Percentiles rank a stretch among this genome's conserved stretches.
phyloP scores from a whole-genome alignment of 352 stramenopile genomes.

The Pythium dissotocum region DNA sequence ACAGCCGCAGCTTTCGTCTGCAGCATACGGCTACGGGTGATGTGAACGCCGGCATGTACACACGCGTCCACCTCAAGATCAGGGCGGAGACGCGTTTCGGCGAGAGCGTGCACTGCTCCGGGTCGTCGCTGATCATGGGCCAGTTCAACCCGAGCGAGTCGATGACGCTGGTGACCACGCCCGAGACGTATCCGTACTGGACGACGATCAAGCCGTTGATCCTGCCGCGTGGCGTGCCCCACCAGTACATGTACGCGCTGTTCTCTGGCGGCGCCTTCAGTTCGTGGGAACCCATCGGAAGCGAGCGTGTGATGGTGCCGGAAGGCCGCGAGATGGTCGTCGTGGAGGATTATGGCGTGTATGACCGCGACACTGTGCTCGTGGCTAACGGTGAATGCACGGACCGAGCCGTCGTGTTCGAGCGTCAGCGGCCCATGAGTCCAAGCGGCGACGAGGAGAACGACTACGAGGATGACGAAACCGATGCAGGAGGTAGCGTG shows the following conservation, averaged over 20 bases:
- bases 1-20: slow-evolving; percentile 23
- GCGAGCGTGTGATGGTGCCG: slow-evolving; percentile 68
- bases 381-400: slow-evolving; percentile 53
- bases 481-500: slow-evolving; percentile 3
- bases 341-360: slow-evolving; percentile 72
- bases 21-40: slow-evolving; percentile 37
- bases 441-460: slow-evolving; percentile 22
- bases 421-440: slow-evolving; percentile 34
- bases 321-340: slow-evolving; percentile 83
- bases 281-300: slow-evolving; percentile 78
- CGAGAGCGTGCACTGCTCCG: slow-evolving; percentile 77
- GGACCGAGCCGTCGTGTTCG: slow-evolving; percentile 67
- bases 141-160: slow-evolving; percentile 88
- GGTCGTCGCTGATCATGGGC: slow-evolving; percentile 84
- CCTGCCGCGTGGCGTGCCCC: slow-evolving; percentile 75
- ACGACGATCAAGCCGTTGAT: slow-evolving; percentile 93
- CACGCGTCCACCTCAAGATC: slow-evolving; percentile 72
- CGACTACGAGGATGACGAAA: slow-evolving; percentile 31
- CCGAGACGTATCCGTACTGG: slow-evolving; percentile 96
- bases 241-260: slow-evolving; percentile 91
- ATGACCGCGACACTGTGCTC: slow-evolving; percentile 63
- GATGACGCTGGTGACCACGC: slow-evolving; percentile 95
- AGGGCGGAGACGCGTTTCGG: slow-evolving; percentile 70
- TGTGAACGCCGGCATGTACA: slow-evolving; percentile 83
- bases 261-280: slow-evolving; percentile 86